phyloP scores from a whole-genome alignment of 2,329 filamentous ascomycete genomes.

The Colletotrichum endophyticum region DNA sequence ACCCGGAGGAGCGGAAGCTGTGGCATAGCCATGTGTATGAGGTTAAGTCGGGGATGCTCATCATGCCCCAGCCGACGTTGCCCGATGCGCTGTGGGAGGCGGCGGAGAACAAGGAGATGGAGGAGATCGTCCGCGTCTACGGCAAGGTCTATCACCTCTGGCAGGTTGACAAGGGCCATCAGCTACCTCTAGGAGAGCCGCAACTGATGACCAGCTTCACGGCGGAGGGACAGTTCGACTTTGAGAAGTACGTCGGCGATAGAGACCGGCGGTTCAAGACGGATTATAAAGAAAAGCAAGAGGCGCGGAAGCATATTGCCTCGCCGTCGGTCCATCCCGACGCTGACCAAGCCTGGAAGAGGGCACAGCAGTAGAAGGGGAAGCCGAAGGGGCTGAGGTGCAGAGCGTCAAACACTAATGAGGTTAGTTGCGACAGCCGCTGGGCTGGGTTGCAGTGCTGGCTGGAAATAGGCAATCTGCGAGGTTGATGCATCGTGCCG shows the following conservation, averaged over 20 bases:
- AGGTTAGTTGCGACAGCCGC: background rate
- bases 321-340: conserved; percentile 45
- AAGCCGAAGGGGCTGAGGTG: background rate
- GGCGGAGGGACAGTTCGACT: conserved; percentile 51
- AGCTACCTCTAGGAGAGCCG: conserved; percentile 55
- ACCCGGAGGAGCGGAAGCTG: conserved; percentile 69
- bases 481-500: background rate
- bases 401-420: conserved; percentile 2
- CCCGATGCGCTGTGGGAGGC: conserved; percentile 72
- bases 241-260: conserved; percentile 45
- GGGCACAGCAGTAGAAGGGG: background rate
- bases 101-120: conserved; percentile 82
- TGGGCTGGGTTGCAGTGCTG: background rate
- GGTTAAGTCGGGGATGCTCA: conserved; percentile 79
- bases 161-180: conserved; percentile 79
- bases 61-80: conserved; percentile 70
- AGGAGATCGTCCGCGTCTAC: conserved; percentile 74
- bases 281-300: conserved; percentile 49
- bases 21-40: conserved; percentile 83
- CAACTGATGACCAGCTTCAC: conserved; percentile 61
- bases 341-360: conserved; percentile 23
- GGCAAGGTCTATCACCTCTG: conserved; percentile 88
- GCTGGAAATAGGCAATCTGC: background rate
- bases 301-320: conserved; percentile 45
- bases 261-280: conserved; percentile 51